These are phyloP conservation scores for Prunus mongolica DNA, from an alignment of 306 rosid species.

Conservation along the genomic window DNA sequence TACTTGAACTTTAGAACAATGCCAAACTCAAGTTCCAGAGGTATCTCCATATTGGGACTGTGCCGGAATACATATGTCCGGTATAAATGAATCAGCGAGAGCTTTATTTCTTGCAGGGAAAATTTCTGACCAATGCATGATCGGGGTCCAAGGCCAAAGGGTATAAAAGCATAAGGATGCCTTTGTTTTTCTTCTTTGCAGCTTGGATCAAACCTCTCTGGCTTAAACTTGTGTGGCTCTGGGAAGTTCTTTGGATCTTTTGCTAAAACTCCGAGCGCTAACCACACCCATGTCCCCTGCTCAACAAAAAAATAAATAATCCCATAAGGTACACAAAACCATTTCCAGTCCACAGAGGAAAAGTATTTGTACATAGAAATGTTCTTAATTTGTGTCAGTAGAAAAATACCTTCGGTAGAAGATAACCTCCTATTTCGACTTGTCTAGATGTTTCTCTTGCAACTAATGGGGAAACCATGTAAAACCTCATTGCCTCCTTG, in stretches of 20 bases:
- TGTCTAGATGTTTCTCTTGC: conserved; percentile 84
- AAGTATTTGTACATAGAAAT: neutral
- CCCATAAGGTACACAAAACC: neutral
- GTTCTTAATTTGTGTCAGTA: neutral
- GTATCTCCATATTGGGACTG: conserved; percentile 78
- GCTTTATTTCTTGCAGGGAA: conserved; percentile 77
- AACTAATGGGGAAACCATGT: conserved; percentile 75
- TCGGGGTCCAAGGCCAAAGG: conserved; percentile 91
- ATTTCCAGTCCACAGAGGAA: neutral
- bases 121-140: conserved; percentile 89
- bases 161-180: conserved; percentile 81
- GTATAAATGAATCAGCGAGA: conserved; percentile 74
- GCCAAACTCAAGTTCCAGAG: conserved; percentile 79
- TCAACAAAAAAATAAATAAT: conserved; percentile 7
- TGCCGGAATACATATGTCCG: conserved; percentile 67
- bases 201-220: conserved; percentile 84
- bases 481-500: conserved; percentile 82
- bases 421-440: conserved; percentile 88
- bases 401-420: conserved; percentile 75
- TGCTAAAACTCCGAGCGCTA: conserved; percentile 83
- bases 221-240: conserved; percentile 90
- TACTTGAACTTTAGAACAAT: conserved; percentile 83
- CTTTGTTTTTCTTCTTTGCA: conserved; percentile 71
- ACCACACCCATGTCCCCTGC: conserved; percentile 98
- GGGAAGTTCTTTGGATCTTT: conserved; percentile 82